Evolutionary conservation across 768 basidiomycete genomes (phyloP).

Genomic region (Kwoniella europaea): DNA sequence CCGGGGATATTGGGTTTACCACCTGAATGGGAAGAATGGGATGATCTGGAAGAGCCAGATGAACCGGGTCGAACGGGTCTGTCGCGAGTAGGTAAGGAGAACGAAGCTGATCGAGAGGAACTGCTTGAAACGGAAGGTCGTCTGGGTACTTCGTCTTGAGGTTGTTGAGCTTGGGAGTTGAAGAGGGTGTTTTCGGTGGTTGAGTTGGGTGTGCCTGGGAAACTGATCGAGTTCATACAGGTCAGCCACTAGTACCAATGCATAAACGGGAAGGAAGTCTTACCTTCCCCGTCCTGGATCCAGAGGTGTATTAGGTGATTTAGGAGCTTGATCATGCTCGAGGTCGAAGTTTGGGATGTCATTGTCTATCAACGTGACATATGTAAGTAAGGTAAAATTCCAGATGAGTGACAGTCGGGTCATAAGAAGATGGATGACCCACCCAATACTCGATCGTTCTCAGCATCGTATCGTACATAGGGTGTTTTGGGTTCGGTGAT

Average conservation of each 20-base stretch:
- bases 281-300: conserved; percentile 60
- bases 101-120: conserved; percentile 52
- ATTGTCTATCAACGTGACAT: conserved; percentile 50
- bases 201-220: conserved; percentile 21
- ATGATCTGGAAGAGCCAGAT: not conserved
- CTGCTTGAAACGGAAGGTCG: conserved; percentile 35
- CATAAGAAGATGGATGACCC: conserved; percentile 20
- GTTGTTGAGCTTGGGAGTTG: conserved; percentile 13
- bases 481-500: conserved; percentile 98
- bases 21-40: conserved; percentile 6
- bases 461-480: conserved; percentile 69
- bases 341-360: conserved; percentile 85
- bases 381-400: conserved; percentile 2
- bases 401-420: not conserved
- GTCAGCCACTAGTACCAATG: not conserved
- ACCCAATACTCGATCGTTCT: conserved; percentile 66
- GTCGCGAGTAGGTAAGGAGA: conserved; percentile 48
- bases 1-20: conserved; percentile 27
- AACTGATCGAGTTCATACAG: conserved; percentile 14
- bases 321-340: conserved; percentile 59
- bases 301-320: conserved; percentile 63
- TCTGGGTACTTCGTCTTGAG: conserved; percentile 17
- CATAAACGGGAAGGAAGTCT: not conserved
- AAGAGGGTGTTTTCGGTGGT: conserved; percentile 26
- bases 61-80: conserved; percentile 56